Percentiles rank a stretch among this genome's conserved stretches.
Evolutionary conservation across 2,329 filamentous ascomycete species (phyloP).

Genomic region (Tolypocladium paradoxum): DNA sequence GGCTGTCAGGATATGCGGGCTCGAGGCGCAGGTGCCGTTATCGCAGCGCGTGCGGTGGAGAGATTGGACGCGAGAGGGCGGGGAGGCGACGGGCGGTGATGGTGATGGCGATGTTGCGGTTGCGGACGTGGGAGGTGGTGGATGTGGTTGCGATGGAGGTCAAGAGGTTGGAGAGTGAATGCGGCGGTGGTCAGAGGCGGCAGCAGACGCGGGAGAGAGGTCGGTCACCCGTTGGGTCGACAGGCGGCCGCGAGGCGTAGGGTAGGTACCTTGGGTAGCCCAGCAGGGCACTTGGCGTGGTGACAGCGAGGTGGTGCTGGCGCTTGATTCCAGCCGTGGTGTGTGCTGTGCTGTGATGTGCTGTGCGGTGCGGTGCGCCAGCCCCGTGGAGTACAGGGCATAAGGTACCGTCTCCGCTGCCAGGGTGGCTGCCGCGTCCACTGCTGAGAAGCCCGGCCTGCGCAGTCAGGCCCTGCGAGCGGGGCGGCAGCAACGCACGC

Average conservation of each 20-base stretch:
- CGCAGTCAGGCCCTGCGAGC: no score
- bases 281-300: neutral
- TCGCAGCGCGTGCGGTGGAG: constrained; percentile 12
- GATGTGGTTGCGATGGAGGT: neutral
- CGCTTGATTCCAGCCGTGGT: neutral
- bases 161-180: neutral
- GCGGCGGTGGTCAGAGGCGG: neutral
- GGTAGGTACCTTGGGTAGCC: no score
- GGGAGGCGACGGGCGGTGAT: constrained; percentile 1
- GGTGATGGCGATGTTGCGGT: neutral
- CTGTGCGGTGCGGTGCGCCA: neutral
- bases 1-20: constrained; percentile 2
- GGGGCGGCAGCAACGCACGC: no score
- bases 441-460: no score
- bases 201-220: neutral
- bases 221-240: neutral
- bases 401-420: neutral
- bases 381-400: neutral
- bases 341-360: neutral
- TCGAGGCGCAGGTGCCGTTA: constrained; percentile 5
- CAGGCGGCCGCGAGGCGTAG: neutral
- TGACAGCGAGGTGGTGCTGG: neutral
- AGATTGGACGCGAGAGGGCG: constrained; percentile 4
- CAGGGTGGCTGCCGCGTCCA: neutral
- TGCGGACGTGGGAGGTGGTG: constrained; percentile 3